Percentiles rank a stretch among this genome's conserved stretches.
Conservation (phyloP, 805 yeast species). For the Yarrowia alimentaria region DNA sequence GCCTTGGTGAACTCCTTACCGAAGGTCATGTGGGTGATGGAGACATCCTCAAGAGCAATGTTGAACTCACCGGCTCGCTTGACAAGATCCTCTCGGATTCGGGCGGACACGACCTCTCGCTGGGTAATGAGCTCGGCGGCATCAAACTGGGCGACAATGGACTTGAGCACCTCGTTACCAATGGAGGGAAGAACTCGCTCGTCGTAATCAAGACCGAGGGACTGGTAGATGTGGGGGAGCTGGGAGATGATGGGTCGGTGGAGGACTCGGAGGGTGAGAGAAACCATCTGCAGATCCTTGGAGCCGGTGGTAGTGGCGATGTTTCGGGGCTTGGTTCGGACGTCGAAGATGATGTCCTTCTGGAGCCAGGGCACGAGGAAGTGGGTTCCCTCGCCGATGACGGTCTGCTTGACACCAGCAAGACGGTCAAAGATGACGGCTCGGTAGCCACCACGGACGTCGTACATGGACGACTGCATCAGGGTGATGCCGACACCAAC, state of each 20-base stretch:
- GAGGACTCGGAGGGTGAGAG: constrained; percentile 85
- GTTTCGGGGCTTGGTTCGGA: constrained; percentile 88
- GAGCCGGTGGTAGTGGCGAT: constrained; percentile 95
- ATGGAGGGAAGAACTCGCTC: constrained; percentile 97
- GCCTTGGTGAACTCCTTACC: constrained; percentile 97
- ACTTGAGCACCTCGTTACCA: constrained; percentile 93
- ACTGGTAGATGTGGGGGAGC: constrained; percentile 85
- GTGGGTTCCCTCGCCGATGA: constrained; percentile 95
- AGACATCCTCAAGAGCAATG: constrained; percentile 91
- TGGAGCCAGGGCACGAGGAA: constrained; percentile 96
- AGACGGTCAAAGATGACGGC: constrained; percentile 94
- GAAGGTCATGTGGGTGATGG: constrained; percentile 96
- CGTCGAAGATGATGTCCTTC: constrained; percentile 84
- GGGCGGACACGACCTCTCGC: constrained; percentile 88
- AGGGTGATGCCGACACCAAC: constrained; percentile 48
- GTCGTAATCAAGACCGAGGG: constrained; percentile 90
- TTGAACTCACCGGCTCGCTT: constrained; percentile 83
- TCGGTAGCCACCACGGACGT: constrained; percentile 92
- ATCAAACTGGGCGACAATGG: constrained; percentile 97
- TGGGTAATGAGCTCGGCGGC: constrained; percentile 97
- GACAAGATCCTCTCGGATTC: constrained; percentile 82
- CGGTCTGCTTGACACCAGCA: constrained; percentile 81
- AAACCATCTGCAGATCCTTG: constrained; percentile 93
- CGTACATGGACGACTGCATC: constrained; percentile 79
- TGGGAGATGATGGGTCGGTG: constrained; percentile 87